Evolutionary conservation across 345 rosid genomes (phyloP), one percentile per base, ranked within the genome.

Genomic region (Arabidopsis arenosa): DNA sequence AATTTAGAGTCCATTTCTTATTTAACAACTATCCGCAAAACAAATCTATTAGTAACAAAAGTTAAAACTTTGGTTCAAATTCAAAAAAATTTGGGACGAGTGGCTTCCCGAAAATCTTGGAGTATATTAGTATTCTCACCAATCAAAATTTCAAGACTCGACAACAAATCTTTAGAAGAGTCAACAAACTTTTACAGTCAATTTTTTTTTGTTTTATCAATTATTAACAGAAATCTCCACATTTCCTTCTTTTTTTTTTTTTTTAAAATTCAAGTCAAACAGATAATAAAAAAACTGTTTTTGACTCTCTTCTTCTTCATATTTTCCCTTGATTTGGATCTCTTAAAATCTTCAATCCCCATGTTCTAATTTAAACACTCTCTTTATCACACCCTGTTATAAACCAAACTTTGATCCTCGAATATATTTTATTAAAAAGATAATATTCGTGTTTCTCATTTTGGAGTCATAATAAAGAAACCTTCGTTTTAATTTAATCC

Each of bases 91-190:
- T 33, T 45, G 51, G 48, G 55, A 69, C 32, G 35, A 44, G 66
- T 70, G 76, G 76, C 36, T 77, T 77, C 72, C 80, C 80, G 40
- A 53, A 60, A 70, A 55, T 26, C 36, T 70, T 77, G 80, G 80
- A 64, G 7, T 61, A 55, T 21, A 59, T 11, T 40, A 35, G 52
- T 30, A 43, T 55, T 23, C 32, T 63, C 70, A 76, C 71, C 80
- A 63, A 76, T 76, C 75, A 75, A 48, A 17, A 1, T 17, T 17
- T 47, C 52, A 32, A 33, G 1, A 23, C 65, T 43, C 51, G 52
- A 44, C 69, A 66, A 48, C 48, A 21, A 66, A 56, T 39, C 36
- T 49, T 32, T 39, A 32, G 18, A 75, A 68, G 45, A 26, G 32
- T 75, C 51, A 65, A 60, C 37, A 60, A 18, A 56, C 26, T 68